A percentile compares a stretch with the other conserved stretches of the same genome.
phyloP scores from a whole-genome alignment of 2,329 filamentous ascomycete species.

The Zalaria sp. region DNA sequence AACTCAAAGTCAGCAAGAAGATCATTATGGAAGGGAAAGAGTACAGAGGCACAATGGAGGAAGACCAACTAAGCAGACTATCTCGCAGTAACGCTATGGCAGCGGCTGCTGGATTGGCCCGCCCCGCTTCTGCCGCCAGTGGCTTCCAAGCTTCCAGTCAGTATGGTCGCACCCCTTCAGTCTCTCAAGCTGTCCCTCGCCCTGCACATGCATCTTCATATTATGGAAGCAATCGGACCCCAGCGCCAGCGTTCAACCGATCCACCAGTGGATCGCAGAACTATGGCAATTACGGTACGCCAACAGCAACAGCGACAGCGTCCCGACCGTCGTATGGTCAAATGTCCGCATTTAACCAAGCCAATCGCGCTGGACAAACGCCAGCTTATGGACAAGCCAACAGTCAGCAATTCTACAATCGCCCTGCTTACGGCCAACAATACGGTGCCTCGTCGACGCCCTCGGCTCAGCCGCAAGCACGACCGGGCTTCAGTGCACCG shows the following conservation, averaged over 20 bases:
- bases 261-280: slow-evolving; percentile 11
- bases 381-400: slow-evolving; percentile 12
- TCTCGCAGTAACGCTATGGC: slow-evolving; percentile 24
- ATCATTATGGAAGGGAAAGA: slow-evolving; percentile 60
- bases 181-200: slow-evolving; percentile 1
- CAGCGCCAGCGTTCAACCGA: slow-evolving; percentile 13
- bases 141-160: neutral
- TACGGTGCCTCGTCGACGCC: neutral
- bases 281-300: slow-evolving; percentile 9
- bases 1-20: slow-evolving; percentile 67
- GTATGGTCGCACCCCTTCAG: slow-evolving; percentile 5
- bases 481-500: slow-evolving; percentile 1
- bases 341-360: slow-evolving; percentile 8
- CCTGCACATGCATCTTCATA: slow-evolving; percentile 3
- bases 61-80: slow-evolving; percentile 47
- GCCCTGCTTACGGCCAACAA: neutral
- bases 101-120: slow-evolving; percentile 9
- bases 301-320: slow-evolving; percentile 10
- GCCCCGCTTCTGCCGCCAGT: neutral
- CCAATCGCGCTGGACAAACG: slow-evolving; percentile 11
- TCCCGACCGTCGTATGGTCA: slow-evolving; percentile 9
- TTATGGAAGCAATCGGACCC: slow-evolving; percentile 11
- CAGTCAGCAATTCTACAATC: slow-evolving; percentile 3
- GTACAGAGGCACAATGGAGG: slow-evolving; percentile 68
- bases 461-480: neutral